Conservation (phyloP, 805 yeast genomes). For the Blastobotrys americana region DNA sequence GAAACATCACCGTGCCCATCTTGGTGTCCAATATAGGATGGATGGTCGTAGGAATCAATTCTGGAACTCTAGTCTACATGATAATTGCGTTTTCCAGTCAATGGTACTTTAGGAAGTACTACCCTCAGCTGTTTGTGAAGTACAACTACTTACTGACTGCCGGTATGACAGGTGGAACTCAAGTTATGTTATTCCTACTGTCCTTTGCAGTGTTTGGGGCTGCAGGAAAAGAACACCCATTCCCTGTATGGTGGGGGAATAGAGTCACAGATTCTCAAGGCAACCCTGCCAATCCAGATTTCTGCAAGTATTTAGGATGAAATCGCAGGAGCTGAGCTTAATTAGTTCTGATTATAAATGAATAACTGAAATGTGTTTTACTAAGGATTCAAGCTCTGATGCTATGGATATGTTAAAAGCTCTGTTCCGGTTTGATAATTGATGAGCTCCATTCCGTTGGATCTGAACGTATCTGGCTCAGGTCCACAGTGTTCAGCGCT, state of each 20-base stretch:
- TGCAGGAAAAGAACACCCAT: slow-evolving; percentile 26
- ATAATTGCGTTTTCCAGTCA: slow-evolving; percentile 39
- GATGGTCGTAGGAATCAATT: slow-evolving; percentile 30
- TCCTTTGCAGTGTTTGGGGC: slow-evolving; percentile 32
- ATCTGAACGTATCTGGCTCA: neutral
- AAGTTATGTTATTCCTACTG: slow-evolving; percentile 29
- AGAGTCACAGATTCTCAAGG: slow-evolving; percentile 3
- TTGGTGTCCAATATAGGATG: slow-evolving; percentile 31
- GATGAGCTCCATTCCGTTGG: neutral
- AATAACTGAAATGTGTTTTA: too few relatives aligned
- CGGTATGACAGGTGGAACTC: slow-evolving; percentile 44
- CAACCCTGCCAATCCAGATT: slow-evolving; percentile 11
- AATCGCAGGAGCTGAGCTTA: too few relatives aligned
- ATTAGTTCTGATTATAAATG: too few relatives aligned
- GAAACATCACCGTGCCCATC: slow-evolving; percentile 25
- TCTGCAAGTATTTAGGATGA: slow-evolving; percentile 11
- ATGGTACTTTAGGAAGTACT: slow-evolving; percentile 37
- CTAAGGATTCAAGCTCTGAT: too few relatives aligned
- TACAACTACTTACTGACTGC: slow-evolving; percentile 45
- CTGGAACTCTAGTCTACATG: slow-evolving; percentile 28
- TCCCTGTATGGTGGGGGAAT: slow-evolving; percentile 34
- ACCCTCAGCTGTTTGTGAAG: slow-evolving; percentile 45
- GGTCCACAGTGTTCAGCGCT: neutral
- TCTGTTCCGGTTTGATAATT: neutral
- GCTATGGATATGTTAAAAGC: too few relatives aligned